Evolutionary conservation across 2,329 filamentous ascomycete genomes (phyloP), one percentile per base, ranked within the genome.

Genomic region (Ceratocystis diversiconidia): DNA sequence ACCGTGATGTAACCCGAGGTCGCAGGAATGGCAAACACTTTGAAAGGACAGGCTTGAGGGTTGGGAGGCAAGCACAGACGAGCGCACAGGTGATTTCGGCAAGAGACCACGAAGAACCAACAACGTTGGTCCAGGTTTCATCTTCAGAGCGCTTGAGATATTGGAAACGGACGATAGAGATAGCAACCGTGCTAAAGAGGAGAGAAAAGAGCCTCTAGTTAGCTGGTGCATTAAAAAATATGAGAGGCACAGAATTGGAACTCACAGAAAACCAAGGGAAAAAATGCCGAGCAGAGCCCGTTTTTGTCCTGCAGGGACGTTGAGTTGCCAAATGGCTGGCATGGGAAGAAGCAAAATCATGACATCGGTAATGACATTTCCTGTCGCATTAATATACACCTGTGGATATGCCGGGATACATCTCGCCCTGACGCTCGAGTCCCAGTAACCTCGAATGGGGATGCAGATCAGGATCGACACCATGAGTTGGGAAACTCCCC

Each of bases 391-490:
- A 52, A 72, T 68, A 66, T 71, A 71, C 60, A 70, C 66, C 57
- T 70, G 69, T 4, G 70, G 69, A 36, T 67, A 67, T 5, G 65
- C 63, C 2, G 70, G 68, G 25, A 72, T 69, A 55, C 71, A 72
- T 1, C 60, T 61, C 22, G 70, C 69, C 2, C 65, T 19, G n/a
- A 65, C 22, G 17, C 67, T 59, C 46, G 68, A 67, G 63, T 73
- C 70, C 72, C 73, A 73, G 63, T 72, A 70, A 0, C 69, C 71
- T 48, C 69, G 62, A 8, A 73, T 68, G 15, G 72, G 73, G 4
- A 69, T n/a, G 64, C 72, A 73, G 17, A 68, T 67, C 44, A 73
- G 68, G 12, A 70, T 65, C 15, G 69, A 66, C 12, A 72, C 65
- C n/a, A 74, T 62, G 36, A 73, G 52, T 36, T 73, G 71, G 1